phyloP scores from a whole-genome alignment of 2,329 filamentous ascomycete genomes.

The Aureobasidium sp. region DNA sequence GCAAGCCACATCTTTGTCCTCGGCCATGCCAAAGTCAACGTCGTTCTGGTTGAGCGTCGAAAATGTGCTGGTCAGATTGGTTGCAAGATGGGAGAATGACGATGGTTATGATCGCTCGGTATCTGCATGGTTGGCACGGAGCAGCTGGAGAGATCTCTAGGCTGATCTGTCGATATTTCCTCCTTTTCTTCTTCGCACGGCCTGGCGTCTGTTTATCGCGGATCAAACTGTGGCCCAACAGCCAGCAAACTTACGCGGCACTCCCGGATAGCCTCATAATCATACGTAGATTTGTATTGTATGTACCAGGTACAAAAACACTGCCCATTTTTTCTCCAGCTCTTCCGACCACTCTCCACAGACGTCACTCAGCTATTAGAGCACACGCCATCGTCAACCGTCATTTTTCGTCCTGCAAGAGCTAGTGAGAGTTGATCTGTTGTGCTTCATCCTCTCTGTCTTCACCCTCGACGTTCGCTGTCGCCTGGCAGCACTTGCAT shows the following conservation, averaged over 20 bases:
- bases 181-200: constrained; percentile 2
- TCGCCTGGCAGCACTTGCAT: background rate
- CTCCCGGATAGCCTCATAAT: constrained; percentile 8
- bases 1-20: constrained; percentile 1
- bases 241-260: constrained; percentile 9
- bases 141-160: background rate
- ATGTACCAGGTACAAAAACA: background rate
- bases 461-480: background rate
- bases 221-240: constrained; percentile 2
- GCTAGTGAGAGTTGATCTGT: background rate
- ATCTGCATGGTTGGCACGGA: background rate
- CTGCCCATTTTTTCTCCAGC: constrained; percentile 5
- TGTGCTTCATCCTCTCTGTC: background rate
- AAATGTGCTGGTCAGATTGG: background rate
- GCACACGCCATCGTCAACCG: background rate
- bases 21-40: background rate
- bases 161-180: background rate
- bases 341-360: background rate
- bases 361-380: constrained; percentile 3
- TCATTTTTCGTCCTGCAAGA: background rate
- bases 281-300: too few relatives aligned
- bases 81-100: background rate
- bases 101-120: background rate
- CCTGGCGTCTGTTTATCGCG: background rate
- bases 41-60: background rate